A percentile compares a stretch with the other conserved stretches of the same genome.
phyloP scores from a whole-genome alignment of 2,329 filamentous ascomycete species.

The Zasmidium citrigriseum region DNA sequence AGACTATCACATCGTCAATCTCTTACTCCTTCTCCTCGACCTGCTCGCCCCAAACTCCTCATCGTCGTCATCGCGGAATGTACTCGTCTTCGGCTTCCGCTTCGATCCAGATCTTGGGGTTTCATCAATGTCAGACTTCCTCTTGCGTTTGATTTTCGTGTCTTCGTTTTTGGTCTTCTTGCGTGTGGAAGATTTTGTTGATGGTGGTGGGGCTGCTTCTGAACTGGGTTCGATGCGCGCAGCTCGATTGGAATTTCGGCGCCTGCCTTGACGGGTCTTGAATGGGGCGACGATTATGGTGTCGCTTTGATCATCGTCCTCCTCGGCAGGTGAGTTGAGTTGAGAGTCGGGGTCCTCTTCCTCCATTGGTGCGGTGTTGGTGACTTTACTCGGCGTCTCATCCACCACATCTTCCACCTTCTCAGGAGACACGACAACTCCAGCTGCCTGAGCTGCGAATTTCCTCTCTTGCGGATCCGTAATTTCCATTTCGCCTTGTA shows the following conservation, averaged over 20 bases:
- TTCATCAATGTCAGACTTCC: too few relatives aligned
- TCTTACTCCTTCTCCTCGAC: not conserved
- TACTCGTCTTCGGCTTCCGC: not conserved
- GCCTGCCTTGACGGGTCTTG: too few relatives aligned
- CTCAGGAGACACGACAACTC: slow-evolving; percentile 11
- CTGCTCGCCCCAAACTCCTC: not conserved
- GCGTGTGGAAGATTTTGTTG: too few relatives aligned
- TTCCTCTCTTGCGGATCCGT: slow-evolving; percentile 29
- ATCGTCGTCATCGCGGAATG: not conserved
- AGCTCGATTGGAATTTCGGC: too few relatives aligned
- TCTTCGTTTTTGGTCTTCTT: too few relatives aligned
- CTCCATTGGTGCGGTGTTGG: not conserved
- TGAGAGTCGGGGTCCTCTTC: not conserved
- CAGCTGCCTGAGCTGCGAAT: slow-evolving; percentile 29
- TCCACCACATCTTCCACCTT: slow-evolving; percentile 9
- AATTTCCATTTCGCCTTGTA: slow-evolving; percentile 56
- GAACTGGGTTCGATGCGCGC: too few relatives aligned
- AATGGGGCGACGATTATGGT: too few relatives aligned
- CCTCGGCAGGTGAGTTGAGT: not conserved
- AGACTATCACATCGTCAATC: too few relatives aligned
- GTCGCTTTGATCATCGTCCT: too few relatives aligned
- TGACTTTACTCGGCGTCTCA: not conserved
- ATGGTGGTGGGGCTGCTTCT: too few relatives aligned
- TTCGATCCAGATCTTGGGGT: too few relatives aligned
- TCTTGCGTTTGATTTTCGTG: too few relatives aligned